A percentile compares a stretch with the other conserved stretches of the same genome.
Conservation (phyloP, 148 eudicot species). For the Camellia granthamiana region DNA sequence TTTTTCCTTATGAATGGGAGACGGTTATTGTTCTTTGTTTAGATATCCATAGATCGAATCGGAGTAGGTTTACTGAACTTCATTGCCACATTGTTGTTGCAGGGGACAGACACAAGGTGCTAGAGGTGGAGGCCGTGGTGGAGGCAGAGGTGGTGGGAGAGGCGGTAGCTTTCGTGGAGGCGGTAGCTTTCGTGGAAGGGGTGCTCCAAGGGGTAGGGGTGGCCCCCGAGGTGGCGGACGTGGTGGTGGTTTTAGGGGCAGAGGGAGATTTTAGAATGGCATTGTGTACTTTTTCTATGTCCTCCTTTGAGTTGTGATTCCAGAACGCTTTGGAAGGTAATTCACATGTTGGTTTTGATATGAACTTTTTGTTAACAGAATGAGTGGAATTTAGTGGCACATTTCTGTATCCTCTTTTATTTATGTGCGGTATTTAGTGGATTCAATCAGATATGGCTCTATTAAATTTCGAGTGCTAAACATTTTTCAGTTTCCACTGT, state of each 20-base stretch:
- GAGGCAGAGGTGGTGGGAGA: slow-evolving; percentile 44
- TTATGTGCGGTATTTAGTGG: background rate
- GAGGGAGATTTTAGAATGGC: slow-evolving; percentile 23
- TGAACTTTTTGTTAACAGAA: background rate
- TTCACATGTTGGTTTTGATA: background rate
- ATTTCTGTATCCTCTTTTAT: background rate
- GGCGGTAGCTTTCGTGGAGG: slow-evolving; percentile 24
- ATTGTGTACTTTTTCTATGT: slow-evolving; percentile 4
- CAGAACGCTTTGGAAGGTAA: background rate
- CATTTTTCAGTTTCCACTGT: background rate
- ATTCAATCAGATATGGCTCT: background rate
- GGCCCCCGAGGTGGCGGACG: slow-evolving; percentile 19
- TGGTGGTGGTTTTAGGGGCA: slow-evolving; percentile 21
- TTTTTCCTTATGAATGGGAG: background rate
- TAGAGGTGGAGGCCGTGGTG: slow-evolving; percentile 57
- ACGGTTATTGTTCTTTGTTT: background rate
- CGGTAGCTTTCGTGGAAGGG: slow-evolving; percentile 32
- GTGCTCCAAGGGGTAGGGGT: slow-evolving; percentile 22
- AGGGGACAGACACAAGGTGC: slow-evolving; percentile 47
- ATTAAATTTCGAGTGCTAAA: background rate
- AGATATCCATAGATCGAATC: background rate
- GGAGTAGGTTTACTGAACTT: background rate
- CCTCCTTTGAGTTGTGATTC: slow-evolving; percentile 8
- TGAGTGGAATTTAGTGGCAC: background rate
- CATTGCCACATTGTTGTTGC: background rate